Evolutionary conservation across 1,284 basidiomycete species (phyloP).

Genomic region (Phellopilus nigrolimitatus): DNA sequence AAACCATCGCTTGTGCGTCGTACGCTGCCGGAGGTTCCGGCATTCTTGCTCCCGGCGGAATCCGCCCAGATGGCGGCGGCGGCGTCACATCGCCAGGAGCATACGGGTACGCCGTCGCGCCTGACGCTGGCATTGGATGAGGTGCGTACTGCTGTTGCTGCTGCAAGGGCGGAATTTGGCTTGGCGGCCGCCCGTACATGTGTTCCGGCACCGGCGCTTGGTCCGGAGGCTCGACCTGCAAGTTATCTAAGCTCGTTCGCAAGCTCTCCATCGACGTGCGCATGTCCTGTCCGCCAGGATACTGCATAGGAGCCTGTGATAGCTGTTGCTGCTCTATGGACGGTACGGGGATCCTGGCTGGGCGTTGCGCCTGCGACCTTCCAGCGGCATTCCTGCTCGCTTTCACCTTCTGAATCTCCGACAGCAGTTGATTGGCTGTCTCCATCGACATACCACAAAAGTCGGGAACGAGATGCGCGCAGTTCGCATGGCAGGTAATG

Average conservation of each 20-base stretch:
- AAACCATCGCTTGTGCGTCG: no score
- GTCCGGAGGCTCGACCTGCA: slow-evolving; percentile 9
- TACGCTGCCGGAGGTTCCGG: slow-evolving; percentile 19
- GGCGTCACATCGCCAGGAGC: slow-evolving; percentile 13
- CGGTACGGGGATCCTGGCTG: slow-evolving; percentile 18
- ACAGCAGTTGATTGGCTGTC: slow-evolving; percentile 91
- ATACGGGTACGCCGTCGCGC: slow-evolving; percentile 21
- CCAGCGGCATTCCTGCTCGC: slow-evolving; percentile 54
- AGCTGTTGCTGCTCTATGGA: slow-evolving; percentile 28
- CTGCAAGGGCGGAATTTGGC: slow-evolving; percentile 5
- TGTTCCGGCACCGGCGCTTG: slow-evolving; percentile 10
- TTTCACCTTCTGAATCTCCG: slow-evolving; percentile 80
- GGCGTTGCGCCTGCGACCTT: slow-evolving; percentile 37
- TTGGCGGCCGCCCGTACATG: background rate
- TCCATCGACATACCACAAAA: slow-evolving; percentile 99
- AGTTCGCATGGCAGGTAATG: slow-evolving; percentile 96
- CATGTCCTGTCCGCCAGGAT: slow-evolving; percentile 21
- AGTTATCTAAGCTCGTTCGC: slow-evolving; percentile 11
- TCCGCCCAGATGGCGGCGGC: background rate
- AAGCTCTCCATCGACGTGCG: slow-evolving; percentile 15
- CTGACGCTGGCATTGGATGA: slow-evolving; percentile 27
- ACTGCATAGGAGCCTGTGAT: slow-evolving; percentile 28
- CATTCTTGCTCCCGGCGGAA: slow-evolving; percentile 18
- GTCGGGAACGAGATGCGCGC: slow-evolving; percentile 97
- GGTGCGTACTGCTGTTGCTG: slow-evolving; percentile 17